Evolutionary conservation across 1,284 basidiomycete genomes (phyloP).

Genomic region (Ustilago shanxiensis): DNA sequence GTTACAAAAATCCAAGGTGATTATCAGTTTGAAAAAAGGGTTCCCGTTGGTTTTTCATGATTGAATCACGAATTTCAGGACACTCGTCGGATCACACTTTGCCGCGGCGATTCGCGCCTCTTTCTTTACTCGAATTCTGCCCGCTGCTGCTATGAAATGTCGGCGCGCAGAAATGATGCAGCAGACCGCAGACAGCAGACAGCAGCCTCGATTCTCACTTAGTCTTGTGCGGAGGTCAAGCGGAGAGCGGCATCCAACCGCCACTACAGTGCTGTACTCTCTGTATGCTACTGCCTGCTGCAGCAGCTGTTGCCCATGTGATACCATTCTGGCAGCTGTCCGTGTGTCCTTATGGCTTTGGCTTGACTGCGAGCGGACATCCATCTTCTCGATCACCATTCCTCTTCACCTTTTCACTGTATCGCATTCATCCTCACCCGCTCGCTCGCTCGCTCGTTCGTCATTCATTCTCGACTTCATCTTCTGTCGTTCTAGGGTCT

Average conservation of each 20-base stretch:
- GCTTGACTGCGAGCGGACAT: too few species aligned
- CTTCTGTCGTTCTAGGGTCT: background rate
- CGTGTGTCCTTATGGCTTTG: background rate
- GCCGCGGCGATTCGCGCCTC: background rate
- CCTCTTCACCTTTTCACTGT: background rate
- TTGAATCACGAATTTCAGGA: too few species aligned
- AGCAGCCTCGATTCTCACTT: too few species aligned
- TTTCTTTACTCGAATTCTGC: background rate
- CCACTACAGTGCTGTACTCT: background rate
- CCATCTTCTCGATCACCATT: background rate
- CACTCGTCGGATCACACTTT: too few species aligned
- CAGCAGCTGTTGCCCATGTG: background rate
- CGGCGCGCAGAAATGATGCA: slow-evolving; percentile 8
- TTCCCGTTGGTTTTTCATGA: too few species aligned
- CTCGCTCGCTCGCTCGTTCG: too few species aligned
- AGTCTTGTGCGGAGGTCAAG: background rate
- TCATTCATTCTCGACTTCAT: too few species aligned
- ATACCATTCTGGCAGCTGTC: background rate
- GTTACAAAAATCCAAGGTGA: too few species aligned
- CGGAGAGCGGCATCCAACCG: background rate
- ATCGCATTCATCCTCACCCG: background rate
- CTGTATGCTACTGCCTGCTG: too few species aligned
- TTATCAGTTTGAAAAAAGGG: too few species aligned
- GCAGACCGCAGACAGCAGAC: background rate
- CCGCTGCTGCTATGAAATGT: background rate